Percentiles rank a stretch among this genome's conserved stretches.
These are phyloP conservation scores for Grosmannia serpens DNA, from an alignment of 2,329 filamentous ascomycete species.

Conservation along the genomic window DNA sequence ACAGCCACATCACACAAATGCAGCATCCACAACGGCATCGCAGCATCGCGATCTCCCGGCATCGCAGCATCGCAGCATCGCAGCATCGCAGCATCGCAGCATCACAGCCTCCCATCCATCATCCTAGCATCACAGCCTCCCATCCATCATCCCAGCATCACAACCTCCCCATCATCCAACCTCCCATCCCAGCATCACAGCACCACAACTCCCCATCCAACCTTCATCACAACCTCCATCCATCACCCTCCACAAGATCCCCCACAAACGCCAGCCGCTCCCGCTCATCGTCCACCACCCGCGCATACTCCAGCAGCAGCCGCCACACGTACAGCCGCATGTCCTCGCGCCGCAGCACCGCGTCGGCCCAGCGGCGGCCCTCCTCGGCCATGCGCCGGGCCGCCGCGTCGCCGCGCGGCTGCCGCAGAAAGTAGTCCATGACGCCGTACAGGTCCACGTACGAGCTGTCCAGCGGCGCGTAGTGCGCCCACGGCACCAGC, in stretches of 20 bases:
- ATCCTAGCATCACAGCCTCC: too few relatives aligned
- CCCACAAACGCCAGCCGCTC: slow-evolving; percentile 32
- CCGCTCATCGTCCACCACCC: slow-evolving; percentile 34
- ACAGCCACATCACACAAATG: too few relatives aligned
- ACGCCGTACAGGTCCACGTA: slow-evolving; percentile 55
- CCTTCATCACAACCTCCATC: too few relatives aligned
- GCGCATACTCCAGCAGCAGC: slow-evolving; percentile 45
- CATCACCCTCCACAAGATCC: slow-evolving; percentile 26
- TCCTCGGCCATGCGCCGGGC: slow-evolving; percentile 47
- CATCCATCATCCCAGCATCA: too few relatives aligned
- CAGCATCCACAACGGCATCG: too few relatives aligned
- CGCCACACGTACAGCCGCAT: slow-evolving; percentile 56
- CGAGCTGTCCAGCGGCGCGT: slow-evolving; percentile 58
- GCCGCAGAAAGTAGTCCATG: slow-evolving; percentile 50
- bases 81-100: too few relatives aligned
- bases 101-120: too few relatives aligned
- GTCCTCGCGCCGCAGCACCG: slow-evolving; percentile 50
- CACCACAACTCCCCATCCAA: too few relatives aligned
- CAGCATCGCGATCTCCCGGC: too few relatives aligned
- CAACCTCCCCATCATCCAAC: too few relatives aligned
- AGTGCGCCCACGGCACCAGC: slow-evolving; percentile 60
- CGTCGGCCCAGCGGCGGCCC: slow-evolving; percentile 49
- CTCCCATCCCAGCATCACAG: too few relatives aligned
- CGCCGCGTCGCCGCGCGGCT: slow-evolving; percentile 34
- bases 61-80: too few relatives aligned